Evolutionary conservation across 2,329 filamentous ascomycete species (phyloP).

Genomic region (Karstenula rhodostoma): DNA sequence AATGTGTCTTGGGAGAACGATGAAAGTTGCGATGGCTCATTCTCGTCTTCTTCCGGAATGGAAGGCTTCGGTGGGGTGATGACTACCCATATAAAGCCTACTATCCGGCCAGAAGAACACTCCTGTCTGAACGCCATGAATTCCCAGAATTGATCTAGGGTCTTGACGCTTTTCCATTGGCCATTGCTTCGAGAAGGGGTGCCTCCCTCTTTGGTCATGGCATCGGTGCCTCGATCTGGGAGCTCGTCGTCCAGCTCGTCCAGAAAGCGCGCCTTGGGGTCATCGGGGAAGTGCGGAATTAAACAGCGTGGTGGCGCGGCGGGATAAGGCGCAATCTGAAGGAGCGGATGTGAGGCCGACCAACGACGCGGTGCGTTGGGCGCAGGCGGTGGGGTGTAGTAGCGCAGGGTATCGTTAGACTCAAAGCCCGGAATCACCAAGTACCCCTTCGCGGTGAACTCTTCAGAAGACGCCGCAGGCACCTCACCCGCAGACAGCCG

Average conservation of each 20-base stretch:
- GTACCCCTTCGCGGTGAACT: constrained; percentile 71
- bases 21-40: constrained; percentile 34
- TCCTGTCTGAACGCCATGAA: constrained; percentile 98
- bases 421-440: constrained; percentile 89
- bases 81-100: constrained; percentile 94
- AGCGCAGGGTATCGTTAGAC: constrained; percentile 77
- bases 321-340: constrained; percentile 73
- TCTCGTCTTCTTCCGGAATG: constrained; percentile 43
- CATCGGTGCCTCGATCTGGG: constrained; percentile 57
- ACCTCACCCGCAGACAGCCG: constrained; percentile 36
- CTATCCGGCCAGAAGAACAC: constrained; percentile 88
- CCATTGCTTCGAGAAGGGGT: constrained; percentile 63
- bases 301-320: constrained; percentile 81
- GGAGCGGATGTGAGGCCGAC: constrained; percentile 72
- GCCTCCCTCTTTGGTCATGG: constrained; percentile 47
- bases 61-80: constrained; percentile 68
- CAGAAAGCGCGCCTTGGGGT: constrained; percentile 90
- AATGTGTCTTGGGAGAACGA: constrained; percentile 26
- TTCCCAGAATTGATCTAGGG: constrained; percentile 95
- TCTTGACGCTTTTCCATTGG: constrained; percentile 83
- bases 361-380: constrained; percentile 54
- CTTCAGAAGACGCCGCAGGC: constrained; percentile 27
- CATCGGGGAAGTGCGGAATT: constrained; percentile 91
- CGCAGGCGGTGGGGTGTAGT: constrained; percentile 67
- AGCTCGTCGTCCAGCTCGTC: constrained; percentile 88